phyloP scores from a whole-genome alignment of 1,139 yeast species.

The Meyerozyma carpophila region DNA sequence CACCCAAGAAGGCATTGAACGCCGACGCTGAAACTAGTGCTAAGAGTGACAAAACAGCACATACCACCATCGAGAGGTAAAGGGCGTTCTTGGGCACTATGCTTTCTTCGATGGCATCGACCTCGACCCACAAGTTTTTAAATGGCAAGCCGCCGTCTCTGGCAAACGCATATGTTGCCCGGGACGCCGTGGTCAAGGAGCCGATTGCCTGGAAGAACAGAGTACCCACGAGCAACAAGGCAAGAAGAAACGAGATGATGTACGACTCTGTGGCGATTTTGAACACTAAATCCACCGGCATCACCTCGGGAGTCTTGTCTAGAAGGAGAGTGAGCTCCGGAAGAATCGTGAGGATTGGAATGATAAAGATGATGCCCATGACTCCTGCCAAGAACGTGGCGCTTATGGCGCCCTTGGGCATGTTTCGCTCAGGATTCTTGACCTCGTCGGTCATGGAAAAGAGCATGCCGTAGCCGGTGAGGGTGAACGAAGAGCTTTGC shows the following conservation, averaged over 20 bases:
- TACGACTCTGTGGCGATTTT: slow-evolving; percentile 65
- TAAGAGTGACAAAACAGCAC: slow-evolving; percentile 55
- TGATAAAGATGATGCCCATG: slow-evolving; percentile 66
- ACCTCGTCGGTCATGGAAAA: slow-evolving; percentile 84
- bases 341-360: slow-evolving; percentile 65
- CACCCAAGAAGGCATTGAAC: slow-evolving; percentile 79
- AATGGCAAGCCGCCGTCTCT: slow-evolving; percentile 85
- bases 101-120: slow-evolving; percentile 52
- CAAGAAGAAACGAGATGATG: slow-evolving; percentile 62
- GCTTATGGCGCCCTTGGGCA: slow-evolving; percentile 71
- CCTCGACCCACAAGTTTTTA: slow-evolving; percentile 58
- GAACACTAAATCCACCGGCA: slow-evolving; percentile 64
- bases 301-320: slow-evolving; percentile 57
- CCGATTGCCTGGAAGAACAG: slow-evolving; percentile 76
- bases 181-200: slow-evolving; percentile 76
- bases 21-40: slow-evolving; percentile 72
- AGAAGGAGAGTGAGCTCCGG: slow-evolving; percentile 57
- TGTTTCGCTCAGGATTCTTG: slow-evolving; percentile 63
- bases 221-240: slow-evolving; percentile 63
- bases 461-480: slow-evolving; percentile 79
- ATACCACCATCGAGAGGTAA: slow-evolving; percentile 60
- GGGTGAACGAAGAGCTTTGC: slow-evolving; percentile 72
- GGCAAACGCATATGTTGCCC: slow-evolving; percentile 82
- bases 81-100: slow-evolving; percentile 70
- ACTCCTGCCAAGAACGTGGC: slow-evolving; percentile 60